Base-by-base conservation (phyloP, 768 basidiomycete species). In the Daedaleopsis nitida region DNA sequence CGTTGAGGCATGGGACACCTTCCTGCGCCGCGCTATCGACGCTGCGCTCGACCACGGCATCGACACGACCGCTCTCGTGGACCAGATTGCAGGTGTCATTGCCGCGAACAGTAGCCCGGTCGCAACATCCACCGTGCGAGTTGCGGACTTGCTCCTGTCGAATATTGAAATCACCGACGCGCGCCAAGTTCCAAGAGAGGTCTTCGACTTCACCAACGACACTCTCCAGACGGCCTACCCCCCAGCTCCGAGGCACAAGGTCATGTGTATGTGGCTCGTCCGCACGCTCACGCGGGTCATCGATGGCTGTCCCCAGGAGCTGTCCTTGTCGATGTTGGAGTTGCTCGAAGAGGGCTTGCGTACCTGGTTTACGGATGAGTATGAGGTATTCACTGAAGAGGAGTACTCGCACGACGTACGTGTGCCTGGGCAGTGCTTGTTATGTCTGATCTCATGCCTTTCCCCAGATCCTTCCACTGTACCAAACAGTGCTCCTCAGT, bases 311-410 rank as follows among this genome's bases (percentile, higher is more conserved):
- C 86, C 88, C 2, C 60, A 63, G 5, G 81, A 80, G 45, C 73
- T 85, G 52, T 69, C 80, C 44, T 62, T 78, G 21, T 70, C 73
- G 23, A 66, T 88, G 43, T 68, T 91, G 51, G 78, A 82, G 50
- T 58, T 70, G 13, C 58, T 85, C 14, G 81, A 85, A 63, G 86
- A 85, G 0, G 84, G 86, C 11, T 52, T 89, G 24, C 69, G 75
- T 44, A 65, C 78, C 14, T 92, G 91, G 91, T 69, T 92, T 34
- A 77, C 81, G 19, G 91, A 93, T 71, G 83, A 86, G 52, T 74
- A 73, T 45, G 67, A 69, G 23, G 74, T 77, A 9, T 83, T 88
- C 72, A 75, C 76, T 13, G 75, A 75, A 34, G 80, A 82, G 24
- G 86, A 88, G 53, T 82, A 90, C 59, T 74, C 74, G 17, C 77